Conservation (phyloP, 1,139 yeast species). For the Entelexis sorbosivorans region DNA sequence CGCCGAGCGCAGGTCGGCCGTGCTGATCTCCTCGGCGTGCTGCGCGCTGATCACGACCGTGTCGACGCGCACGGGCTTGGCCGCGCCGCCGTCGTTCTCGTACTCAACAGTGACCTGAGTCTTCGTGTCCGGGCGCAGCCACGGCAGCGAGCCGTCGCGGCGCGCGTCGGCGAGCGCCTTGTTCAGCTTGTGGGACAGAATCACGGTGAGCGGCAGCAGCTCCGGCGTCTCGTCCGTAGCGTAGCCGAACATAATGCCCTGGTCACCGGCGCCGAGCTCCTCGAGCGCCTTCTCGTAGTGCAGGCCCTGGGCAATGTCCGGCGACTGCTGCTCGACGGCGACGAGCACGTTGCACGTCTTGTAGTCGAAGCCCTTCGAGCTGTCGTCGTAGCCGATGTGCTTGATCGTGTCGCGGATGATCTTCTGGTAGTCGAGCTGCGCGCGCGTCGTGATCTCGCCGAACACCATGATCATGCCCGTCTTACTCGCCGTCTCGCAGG, state of each 20-base stretch:
- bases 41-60: constrained; percentile 96
- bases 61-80: constrained; percentile 90
- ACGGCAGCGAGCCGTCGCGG: constrained; percentile 83
- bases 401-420: constrained; percentile 95
- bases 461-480: constrained; percentile 99
- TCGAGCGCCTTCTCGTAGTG: constrained; percentile 95
- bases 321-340: constrained; percentile 98
- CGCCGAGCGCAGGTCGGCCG: constrained; percentile 78
- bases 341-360: constrained; percentile 98
- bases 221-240: constrained; percentile 99
- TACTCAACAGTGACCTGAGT: constrained; percentile 98
- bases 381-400: constrained; percentile 94
- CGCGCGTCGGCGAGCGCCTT: constrained; percentile 95
- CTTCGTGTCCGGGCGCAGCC: constrained; percentile 99
- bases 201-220: constrained; percentile 86
- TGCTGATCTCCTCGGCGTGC: constrained; percentile 90
- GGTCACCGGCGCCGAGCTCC: constrained; percentile 99
- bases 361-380: constrained; percentile 96
- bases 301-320: constrained; percentile 98
- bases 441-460: constrained; percentile 98
- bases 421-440: constrained; percentile 90
- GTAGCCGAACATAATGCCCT: constrained; percentile 99
- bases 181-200: constrained; percentile 92
- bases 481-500: constrained; percentile 98
- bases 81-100: constrained; percentile 88